Evolutionary conservation across 768 basidiomycete genomes (phyloP).

Genomic region (Chiua virens): DNA sequence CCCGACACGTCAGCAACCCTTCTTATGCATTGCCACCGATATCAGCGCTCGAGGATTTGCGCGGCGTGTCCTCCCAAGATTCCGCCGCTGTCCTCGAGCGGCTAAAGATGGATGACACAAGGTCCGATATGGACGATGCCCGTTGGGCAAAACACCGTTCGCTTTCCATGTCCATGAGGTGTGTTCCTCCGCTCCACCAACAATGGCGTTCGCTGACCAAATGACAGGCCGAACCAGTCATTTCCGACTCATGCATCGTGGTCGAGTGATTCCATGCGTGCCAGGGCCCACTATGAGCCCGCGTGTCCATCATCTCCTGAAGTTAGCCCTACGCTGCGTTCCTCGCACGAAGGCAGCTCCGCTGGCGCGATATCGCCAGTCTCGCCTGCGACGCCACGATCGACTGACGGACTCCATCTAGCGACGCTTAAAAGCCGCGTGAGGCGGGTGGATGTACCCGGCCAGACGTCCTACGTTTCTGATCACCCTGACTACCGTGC

Average conservation of each 20-base stretch:
- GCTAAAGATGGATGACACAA: constrained; percentile 53
- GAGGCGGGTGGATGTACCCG: constrained; percentile 9
- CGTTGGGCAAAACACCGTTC: constrained; percentile 46
- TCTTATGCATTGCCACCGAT: constrained; percentile 66
- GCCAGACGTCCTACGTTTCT: constrained; percentile 5
- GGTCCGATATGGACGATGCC: constrained; percentile 17
- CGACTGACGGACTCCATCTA: constrained; percentile 25
- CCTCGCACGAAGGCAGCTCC: constrained; percentile 45
- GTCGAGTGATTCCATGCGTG: constrained; percentile 22
- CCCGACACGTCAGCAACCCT: constrained; percentile 31
- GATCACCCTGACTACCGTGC: constrained; percentile 17
- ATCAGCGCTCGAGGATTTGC: constrained; percentile 63
- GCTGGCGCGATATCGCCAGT: constrained; percentile 53
- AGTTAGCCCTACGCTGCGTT: constrained; percentile 29
- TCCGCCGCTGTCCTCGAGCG: constrained; percentile 67
- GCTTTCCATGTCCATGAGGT: constrained; percentile 41
- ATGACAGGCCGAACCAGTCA: constrained; percentile 15
- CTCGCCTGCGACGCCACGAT: constrained; percentile 52
- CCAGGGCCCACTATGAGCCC: constrained; percentile 18
- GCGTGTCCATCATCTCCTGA: constrained; percentile 13
- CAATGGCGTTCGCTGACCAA: neutral
- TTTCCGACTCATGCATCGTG: constrained; percentile 25
- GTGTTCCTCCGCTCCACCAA: neutral
- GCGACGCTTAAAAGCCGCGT: constrained; percentile 15
- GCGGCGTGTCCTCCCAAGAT: constrained; percentile 51